phyloP scores from a whole-genome alignment of 2,329 filamentous ascomycete species.

The Aspergillus ochraceus region DNA sequence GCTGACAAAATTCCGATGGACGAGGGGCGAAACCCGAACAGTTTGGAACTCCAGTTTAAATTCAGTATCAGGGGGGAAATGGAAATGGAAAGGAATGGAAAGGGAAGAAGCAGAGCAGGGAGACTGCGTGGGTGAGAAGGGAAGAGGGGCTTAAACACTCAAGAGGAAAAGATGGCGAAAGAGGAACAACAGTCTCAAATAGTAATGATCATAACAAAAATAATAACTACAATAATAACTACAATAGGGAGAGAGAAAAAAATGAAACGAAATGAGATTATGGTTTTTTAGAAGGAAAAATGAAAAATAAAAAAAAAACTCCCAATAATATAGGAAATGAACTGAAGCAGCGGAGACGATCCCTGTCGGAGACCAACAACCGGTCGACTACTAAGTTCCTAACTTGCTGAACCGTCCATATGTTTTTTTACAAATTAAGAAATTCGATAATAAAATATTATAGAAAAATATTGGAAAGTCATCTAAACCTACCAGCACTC shows the following conservation, averaged over 20 bases:
- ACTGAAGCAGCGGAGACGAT: constrained; percentile 13
- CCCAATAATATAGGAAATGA: constrained; percentile 2
- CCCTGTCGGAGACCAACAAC: constrained; percentile 15
- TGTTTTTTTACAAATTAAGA: no score
- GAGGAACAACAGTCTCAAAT: neutral
- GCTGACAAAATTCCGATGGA: constrained; percentile 30
- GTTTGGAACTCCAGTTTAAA: neutral
- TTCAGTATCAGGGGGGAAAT: neutral
- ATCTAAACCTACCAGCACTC: no score
- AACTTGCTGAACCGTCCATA: no score
- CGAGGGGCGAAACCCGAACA: constrained; percentile 17
- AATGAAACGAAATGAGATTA: neutral
- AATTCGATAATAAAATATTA: no score
- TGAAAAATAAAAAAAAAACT: neutral
- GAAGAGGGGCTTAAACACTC: constrained; percentile 1
- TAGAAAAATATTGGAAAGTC: no score
- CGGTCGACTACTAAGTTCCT: neutral
- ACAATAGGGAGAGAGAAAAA: neutral
- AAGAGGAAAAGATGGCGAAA: constrained; percentile 3
- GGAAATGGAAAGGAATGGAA: constrained; percentile 1
- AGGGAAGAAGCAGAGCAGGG: neutral
- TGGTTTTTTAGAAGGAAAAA: neutral
- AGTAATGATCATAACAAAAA: neutral
- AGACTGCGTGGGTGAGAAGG: neutral
- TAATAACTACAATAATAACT: neutral